Evolutionary conservation across 192 early-diverging fungal genomes (phyloP).

Genomic region (Podila horticola): DNA sequence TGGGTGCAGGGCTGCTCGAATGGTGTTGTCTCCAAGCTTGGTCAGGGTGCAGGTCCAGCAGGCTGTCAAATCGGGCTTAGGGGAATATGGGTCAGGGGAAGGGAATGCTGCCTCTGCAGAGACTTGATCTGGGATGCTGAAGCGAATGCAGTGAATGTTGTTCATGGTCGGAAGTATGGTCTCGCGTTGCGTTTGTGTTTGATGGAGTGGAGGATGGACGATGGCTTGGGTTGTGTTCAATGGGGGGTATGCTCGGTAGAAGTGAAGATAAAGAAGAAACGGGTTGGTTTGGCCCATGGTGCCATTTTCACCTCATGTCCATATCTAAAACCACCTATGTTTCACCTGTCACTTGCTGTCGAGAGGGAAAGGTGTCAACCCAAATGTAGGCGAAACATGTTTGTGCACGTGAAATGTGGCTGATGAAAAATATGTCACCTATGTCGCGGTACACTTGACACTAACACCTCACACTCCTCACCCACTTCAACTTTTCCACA

Average conservation of each 20-base stretch:
- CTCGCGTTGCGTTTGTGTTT: background rate
- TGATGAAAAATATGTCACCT: no score
- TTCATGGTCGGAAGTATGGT: background rate
- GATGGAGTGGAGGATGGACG: background rate
- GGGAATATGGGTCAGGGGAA: background rate
- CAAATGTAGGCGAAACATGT: no score
- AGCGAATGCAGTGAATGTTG: slow-evolving; percentile 22
- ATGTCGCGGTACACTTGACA: no score
- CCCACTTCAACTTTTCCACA: background rate
- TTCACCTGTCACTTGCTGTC: no score
- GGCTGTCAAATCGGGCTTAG: background rate
- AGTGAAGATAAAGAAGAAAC: background rate
- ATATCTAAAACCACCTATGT: no score
- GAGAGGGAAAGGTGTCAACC: no score
- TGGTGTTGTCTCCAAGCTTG: slow-evolving; percentile 17
- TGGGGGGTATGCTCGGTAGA: background rate
- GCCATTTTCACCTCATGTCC: no score
- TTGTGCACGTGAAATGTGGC: no score
- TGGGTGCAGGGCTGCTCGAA: slow-evolving; percentile 7
- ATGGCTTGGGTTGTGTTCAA: background rate
- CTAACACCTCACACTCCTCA: no score
- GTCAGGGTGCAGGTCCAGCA: slow-evolving; percentile 31
- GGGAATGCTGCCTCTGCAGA: background rate
- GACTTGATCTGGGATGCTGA: slow-evolving; percentile 16
- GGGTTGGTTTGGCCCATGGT: no score